Conservation (phyloP, 495 filamentous ascomycete genomes). For the Penicillium bovifimosum region DNA sequence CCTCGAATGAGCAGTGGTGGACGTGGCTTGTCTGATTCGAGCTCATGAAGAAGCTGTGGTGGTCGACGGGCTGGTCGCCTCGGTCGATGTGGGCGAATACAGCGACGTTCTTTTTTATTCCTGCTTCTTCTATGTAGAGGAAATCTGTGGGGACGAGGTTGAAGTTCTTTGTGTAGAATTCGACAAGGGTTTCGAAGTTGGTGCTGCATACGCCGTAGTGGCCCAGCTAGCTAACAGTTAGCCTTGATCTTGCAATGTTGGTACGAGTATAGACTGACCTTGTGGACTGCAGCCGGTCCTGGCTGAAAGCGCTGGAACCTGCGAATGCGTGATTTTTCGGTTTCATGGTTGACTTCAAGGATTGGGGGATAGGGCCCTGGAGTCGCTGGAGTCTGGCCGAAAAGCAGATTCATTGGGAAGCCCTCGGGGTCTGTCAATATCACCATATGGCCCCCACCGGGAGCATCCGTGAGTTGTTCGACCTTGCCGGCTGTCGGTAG, state of each 20-base stretch:
- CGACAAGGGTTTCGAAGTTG: slow-evolving; percentile 48
- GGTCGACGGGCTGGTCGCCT: slow-evolving; percentile 54
- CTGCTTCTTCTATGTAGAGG: background rate
- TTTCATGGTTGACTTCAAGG: slow-evolving; percentile 8
- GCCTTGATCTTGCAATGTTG: no score
- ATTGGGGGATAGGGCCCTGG: background rate
- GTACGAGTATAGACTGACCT: slow-evolving; percentile 17
- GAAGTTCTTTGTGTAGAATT: slow-evolving; percentile 59
- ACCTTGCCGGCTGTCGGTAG: slow-evolving; percentile 12
- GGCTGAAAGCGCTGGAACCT: slow-evolving; percentile 35
- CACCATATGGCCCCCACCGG: slow-evolving; percentile 23
- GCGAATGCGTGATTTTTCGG: slow-evolving; percentile 16
- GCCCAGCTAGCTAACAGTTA: slow-evolving; percentile 35
- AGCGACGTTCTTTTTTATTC: slow-evolving; percentile 43
- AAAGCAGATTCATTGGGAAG: slow-evolving; percentile 21
- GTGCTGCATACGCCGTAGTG: slow-evolving; percentile 59
- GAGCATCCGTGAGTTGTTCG: slow-evolving; percentile 18
- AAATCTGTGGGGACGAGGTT: slow-evolving; percentile 49
- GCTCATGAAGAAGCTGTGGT: slow-evolving; percentile 63
- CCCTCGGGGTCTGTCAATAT: slow-evolving; percentile 22
- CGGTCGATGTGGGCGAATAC: slow-evolving; percentile 59
- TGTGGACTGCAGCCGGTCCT: slow-evolving; percentile 61
- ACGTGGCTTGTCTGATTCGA: slow-evolving; percentile 39
- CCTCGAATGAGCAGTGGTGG: slow-evolving; percentile 65
- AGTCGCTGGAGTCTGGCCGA: slow-evolving; percentile 17